Evolutionary conservation across 257 asterid species (phyloP), one percentile per base, ranked within the genome.

Genomic region (Rhazya stricta): DNA sequence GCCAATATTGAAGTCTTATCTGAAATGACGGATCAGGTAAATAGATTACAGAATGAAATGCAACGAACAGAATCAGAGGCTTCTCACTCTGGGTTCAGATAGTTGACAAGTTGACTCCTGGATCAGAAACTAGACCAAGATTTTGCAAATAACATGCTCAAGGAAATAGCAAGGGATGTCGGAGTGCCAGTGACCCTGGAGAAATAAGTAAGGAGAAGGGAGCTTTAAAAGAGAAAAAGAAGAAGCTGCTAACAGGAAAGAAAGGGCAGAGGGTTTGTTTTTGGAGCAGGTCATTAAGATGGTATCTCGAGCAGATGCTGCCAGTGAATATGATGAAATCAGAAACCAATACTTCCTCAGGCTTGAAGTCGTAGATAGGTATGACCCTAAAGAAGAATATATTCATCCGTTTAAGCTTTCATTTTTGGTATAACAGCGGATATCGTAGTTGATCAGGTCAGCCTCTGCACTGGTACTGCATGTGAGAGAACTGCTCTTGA

Each of bases 381-480:
- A 81, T 42, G 80, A 80, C 51, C 83, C 94, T 1, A 81, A 67
- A 71, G 89, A 87, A 76, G 89, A 87, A 27, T 76, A 54, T 21
- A 89, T 89, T 11, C 80, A 84, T 72, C 91, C 90, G 9, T 85
- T 87, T 60, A 89, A 72, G 74, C 94, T 16, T 87, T 89, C 76
- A 50, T 72, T 66, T 89, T 91, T 60, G 77, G 87, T 25, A 82
- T 89, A 69, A 89, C 89, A 0, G 68, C 80, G 41, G 29, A 58
- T 0, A 86, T 87, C 79, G 85, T 89, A 91, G 82, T 73, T 8
- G 91, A 89, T 72, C 91, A 90, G 0, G 90, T 87, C 23, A 87
- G 91, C 83, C 88, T 89, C 54, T 89, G 91, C 81, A 89, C 89
- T 0, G 94, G 91, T 4, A 89, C 94, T 21, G 83, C 91, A 1